phyloP scores from a whole-genome alignment of 768 basidiomycete species.

The Tephrocybe sp. region DNA sequence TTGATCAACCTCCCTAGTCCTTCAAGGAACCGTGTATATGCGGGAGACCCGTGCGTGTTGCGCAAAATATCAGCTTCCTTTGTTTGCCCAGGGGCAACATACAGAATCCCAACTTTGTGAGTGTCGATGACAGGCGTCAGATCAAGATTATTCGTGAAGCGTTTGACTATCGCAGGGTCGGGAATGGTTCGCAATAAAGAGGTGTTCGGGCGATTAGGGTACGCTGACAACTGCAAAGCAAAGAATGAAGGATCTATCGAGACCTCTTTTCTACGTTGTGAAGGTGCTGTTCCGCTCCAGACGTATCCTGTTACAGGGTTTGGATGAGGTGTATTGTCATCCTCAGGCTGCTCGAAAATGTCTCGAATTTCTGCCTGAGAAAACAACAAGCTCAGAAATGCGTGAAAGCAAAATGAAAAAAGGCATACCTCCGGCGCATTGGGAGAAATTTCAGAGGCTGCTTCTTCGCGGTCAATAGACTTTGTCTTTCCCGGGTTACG shows the following conservation, averaged over 20 bases:
- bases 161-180: constrained; percentile 51
- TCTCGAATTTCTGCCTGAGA: constrained; percentile 25
- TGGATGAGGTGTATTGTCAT: constrained; percentile 39
- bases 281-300: constrained; percentile 84
- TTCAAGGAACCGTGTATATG: constrained; percentile 91
- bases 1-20: constrained; percentile 87
- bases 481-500: constrained; percentile 38
- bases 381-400: neutral
- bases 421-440: constrained; percentile 17
- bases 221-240: constrained; percentile 80
- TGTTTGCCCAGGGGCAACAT: constrained; percentile 89
- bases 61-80: constrained; percentile 81
- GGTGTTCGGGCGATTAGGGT: constrained; percentile 40
- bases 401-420: neutral
- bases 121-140: constrained; percentile 93
- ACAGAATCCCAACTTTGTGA: constrained; percentile 95
- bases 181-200: constrained; percentile 42
- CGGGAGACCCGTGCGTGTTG: constrained; percentile 91
- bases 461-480: constrained; percentile 23
- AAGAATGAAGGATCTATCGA: constrained; percentile 83
- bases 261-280: constrained; percentile 86
- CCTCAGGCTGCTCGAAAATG: constrained; percentile 18
- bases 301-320: constrained; percentile 83
- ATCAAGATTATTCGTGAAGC: constrained; percentile 69
- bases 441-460: constrained; percentile 17